phyloP scores from a whole-genome alignment of 202 grass and related monocot genomes.

The Hordeum pubiflorum region DNA sequence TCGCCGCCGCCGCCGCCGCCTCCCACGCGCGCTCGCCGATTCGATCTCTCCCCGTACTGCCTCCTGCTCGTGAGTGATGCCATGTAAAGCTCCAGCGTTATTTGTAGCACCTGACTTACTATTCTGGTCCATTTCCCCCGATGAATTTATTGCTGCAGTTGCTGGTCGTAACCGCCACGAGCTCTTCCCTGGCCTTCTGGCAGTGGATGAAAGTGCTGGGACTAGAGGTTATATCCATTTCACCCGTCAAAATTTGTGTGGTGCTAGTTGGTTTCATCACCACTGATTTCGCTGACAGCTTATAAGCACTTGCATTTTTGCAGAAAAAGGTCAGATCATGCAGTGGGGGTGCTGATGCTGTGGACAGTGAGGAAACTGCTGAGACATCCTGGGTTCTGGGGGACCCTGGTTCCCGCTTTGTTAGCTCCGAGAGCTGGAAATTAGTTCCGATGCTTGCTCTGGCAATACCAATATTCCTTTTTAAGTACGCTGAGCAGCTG shows the following conservation, averaged over 20 bases:
- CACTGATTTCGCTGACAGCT: constrained; percentile 9
- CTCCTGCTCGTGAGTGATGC: constrained; percentile 58
- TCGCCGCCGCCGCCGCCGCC: constrained; percentile 9
- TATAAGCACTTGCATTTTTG: background rate
- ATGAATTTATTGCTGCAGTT: constrained; percentile 40
- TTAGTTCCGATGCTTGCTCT: constrained; percentile 44
- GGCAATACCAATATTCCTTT: constrained; percentile 38
- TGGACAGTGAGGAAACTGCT: background rate
- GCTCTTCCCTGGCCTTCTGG: constrained; percentile 51
- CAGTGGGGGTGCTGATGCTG: background rate
- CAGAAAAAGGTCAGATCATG: constrained; percentile 67
- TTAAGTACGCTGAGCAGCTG: constrained; percentile 58
- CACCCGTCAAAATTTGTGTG: background rate
- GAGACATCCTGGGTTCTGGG: constrained; percentile 21
- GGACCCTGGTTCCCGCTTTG: constrained; percentile 23
- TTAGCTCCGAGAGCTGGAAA: constrained; percentile 28
- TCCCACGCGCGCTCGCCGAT: constrained; percentile 20
- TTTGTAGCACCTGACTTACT: background rate
- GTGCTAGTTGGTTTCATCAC: background rate
- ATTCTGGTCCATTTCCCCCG: constrained; percentile 10
- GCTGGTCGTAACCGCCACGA: constrained; percentile 44
- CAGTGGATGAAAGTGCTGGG: constrained; percentile 61
- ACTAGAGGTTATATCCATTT: constrained; percentile 52
- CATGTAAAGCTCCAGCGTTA: constrained; percentile 21
- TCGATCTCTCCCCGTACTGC: constrained; percentile 61